phyloP scores from a whole-genome alignment of 805 yeast genomes.

The Spathaspora arborariae region DNA sequence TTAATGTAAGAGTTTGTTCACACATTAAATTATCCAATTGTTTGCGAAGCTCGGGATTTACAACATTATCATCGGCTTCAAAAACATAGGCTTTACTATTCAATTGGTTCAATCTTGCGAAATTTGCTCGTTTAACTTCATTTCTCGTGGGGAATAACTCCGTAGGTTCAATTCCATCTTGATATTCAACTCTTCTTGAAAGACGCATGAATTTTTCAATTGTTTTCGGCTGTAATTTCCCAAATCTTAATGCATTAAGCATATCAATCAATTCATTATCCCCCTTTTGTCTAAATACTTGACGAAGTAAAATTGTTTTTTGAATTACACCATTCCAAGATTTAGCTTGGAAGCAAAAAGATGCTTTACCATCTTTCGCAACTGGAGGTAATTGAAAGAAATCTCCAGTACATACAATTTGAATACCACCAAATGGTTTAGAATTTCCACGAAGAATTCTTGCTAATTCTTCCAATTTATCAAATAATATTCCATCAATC shows the following conservation, averaged over 20 bases:
- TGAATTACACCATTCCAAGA: slow-evolving; percentile 65
- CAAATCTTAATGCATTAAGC: slow-evolving; percentile 77
- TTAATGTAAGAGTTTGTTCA: slow-evolving; percentile 56
- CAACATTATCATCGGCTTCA: slow-evolving; percentile 33
- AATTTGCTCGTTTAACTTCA: slow-evolving; percentile 81
- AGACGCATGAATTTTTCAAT: slow-evolving; percentile 46
- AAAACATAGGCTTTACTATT: slow-evolving; percentile 45
- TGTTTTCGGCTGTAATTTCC: slow-evolving; percentile 52
- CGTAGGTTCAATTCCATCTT: slow-evolving; percentile 83
- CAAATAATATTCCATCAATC: slow-evolving; percentile 79
- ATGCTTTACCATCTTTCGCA: slow-evolving; percentile 31
- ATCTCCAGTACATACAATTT: slow-evolving; percentile 88
- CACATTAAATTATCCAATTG: slow-evolving; percentile 68
- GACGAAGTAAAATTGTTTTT: slow-evolving; percentile 64
- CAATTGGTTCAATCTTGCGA: slow-evolving; percentile 33
- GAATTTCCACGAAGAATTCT: slow-evolving; percentile 47
- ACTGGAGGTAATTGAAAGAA: slow-evolving; percentile 96
- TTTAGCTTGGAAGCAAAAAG: slow-evolving; percentile 71
- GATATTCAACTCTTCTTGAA: slow-evolving; percentile 53
- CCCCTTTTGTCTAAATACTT: slow-evolving; percentile 86
- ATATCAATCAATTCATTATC: slow-evolving; percentile 72
- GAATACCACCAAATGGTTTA: slow-evolving; percentile 91
- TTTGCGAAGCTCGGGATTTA: slow-evolving; percentile 18
- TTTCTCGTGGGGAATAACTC: slow-evolving; percentile 81
- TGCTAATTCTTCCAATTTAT: slow-evolving; percentile 71